Base-by-base conservation (phyloP, 2,329 filamentous ascomycete species). In the Fusarium nanum region DNA sequence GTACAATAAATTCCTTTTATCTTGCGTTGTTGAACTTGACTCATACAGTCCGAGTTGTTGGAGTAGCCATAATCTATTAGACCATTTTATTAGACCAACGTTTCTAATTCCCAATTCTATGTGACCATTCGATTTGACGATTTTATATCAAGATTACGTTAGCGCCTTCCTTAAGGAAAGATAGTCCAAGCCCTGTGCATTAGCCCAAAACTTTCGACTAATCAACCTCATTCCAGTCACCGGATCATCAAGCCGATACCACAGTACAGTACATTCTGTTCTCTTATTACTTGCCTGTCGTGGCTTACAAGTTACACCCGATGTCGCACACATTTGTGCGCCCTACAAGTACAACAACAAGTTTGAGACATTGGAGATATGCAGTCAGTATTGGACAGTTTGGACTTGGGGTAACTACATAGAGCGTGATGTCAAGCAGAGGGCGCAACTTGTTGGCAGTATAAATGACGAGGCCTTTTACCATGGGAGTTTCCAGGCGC, bases 321-420 rank as follows among this genome's bases (percentile, higher is more conserved):
- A 66, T 66, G 18, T 54, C 63, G 63, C 63, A 47, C 37, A 20
- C 13, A 1, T 4, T 16, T 56, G 3, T 28, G 60, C 63, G 63
- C 63, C 63, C 63, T 66, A 61, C 40, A 18, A 60, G 20, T 49
- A 66, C 55, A 66, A 46, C 20, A 32, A 22, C 23, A 23, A 28
- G 6, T 5, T 18, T 28, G 13, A 52, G 48, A 42, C 37, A 60
- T 16, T 32, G 12, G 18, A 20, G n/a, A 23, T 25, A 50, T 45
- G 23, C 9, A 4, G 34, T 40, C n/a, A 34, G 25, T n/a, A 20
- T 23, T 14, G 16, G 22, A 23, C 6, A 23, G 22, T 23, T 4
- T 23, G 22, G 16, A 20, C 11, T 45, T 13, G 6, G 18, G 7
- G 18, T 27, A 18, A 9, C 14, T 30, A 40, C 6, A 9, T 25